Evolutionary conservation across 2,329 filamentous ascomycete genomes (phyloP), one percentile per base, ranked within the genome.

Genomic region (Tolypocladium endophyticum): DNA sequence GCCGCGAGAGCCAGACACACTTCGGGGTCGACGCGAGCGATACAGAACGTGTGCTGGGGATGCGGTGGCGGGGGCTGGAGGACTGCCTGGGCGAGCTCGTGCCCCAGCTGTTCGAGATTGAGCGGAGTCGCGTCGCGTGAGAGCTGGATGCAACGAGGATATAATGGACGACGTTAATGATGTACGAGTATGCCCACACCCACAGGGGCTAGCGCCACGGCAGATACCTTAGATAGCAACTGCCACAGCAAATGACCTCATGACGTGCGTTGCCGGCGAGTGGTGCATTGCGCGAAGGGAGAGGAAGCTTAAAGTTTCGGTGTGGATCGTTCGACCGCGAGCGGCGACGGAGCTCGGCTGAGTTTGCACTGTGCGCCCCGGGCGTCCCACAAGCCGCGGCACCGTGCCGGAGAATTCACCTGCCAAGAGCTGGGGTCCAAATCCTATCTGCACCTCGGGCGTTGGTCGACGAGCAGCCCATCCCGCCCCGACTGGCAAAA

Each of bases 51-150:
- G 69, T 82, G 2, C 66, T 86, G 45, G 80, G 80, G 3, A 66
- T 83, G 45, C 73, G 79, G 63, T 85, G 78, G 70, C 77, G 71
- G 63, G 69, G 68, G 0, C 68, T 85, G 35, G 77, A 82, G 60
- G 72, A 82, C 59, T 76, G 72, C 38, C 77, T 85, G 47, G 72
- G 74, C 11, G 82, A 84, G 64, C 74, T 79, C 5, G 74, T 84
- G 56, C 69, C 70, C 35, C 70, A 72, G 60, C 59, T 71, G 4
- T 68, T 65, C 36, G 65, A 66, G 33, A 63, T 66, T 58, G 63
- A 66, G 56, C 58, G 62, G 9, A 38, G 12, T 20, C 25, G 33
- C 38, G 1, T 8, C 11, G 25, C n/a, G 16, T 16, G 11, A 4
- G 1, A 12, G 23, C 25, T 16, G 45, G 33, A 12, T 9, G 20